Evolutionary conservation across 1,139 yeast species (phyloP), one percentile per base, ranked within the genome.

Genomic region (Saccharomycopsis phalli): DNA sequence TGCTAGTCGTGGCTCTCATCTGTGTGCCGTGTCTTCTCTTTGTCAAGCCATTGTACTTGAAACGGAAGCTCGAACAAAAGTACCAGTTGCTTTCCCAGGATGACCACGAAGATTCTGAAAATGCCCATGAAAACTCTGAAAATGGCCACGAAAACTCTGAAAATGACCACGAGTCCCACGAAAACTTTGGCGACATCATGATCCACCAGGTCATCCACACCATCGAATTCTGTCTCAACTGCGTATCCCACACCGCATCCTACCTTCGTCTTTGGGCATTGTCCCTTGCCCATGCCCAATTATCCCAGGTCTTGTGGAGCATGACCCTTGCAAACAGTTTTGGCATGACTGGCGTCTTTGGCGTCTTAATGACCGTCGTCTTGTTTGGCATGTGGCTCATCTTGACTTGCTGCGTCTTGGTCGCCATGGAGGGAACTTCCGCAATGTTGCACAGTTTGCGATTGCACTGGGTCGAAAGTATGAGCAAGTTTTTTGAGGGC

Each of bases 391-490:
- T 81, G 81, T 81, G 93, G 93, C 80, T 81, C 58, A 69, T 70
- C 3, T 63, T 81, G 51, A 79, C 91, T 0, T 81, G 80, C 23
- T 73, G 75, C 53, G 80, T 81, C 49, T 68, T 81, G 57, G 93
- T 81, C 20, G 62, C 77, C 40, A 81, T 81, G 93, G 93, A 81
- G 61, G 93, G 93, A 50, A 81, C 93, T 0, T 80, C 88, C 28
- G 93, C 93, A 33, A 81, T 81, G 93, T 69, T 81, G 58, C 93
- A 81, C 59, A 76, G 88, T 21, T 70, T 81, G 57, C 76, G 93
- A 68, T 69, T 81, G 56, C 93, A 81, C 57, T 81, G 93, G 93
- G 93, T 81, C 43, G 93, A 81, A 59, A 74, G 87, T 30, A 81
- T 81, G 93, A 78, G 87, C 46, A 81, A 81, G 62, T 81, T 75